Percentiles rank a stretch among this genome's conserved stretches.
These are phyloP conservation scores for Leccinum subfulvum DNA, from an alignment of 1,284 basidiomycete species.

Conservation along the genomic window DNA sequence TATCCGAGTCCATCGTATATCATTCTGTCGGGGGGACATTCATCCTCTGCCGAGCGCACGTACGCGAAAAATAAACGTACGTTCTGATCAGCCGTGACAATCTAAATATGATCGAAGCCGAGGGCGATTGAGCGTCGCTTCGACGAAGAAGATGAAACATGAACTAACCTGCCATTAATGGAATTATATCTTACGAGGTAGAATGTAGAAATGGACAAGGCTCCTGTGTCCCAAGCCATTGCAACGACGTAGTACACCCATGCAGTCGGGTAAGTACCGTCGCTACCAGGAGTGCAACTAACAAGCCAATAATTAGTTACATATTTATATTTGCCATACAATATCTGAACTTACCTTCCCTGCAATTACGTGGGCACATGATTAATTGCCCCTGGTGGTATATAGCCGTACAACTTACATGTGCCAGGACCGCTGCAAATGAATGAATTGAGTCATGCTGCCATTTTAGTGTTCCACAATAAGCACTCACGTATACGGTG, in stretches of 20 bases:
- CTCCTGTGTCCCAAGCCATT: conserved; percentile 40
- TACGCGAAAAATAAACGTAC: conserved; percentile 18
- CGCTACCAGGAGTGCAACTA: conserved; percentile 39
- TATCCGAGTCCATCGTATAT: conserved; percentile 36
- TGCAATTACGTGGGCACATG: conserved; percentile 6
- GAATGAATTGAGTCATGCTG: conserved; percentile 10
- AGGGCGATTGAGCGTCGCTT: conserved; percentile 10
- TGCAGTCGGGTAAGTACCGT: conserved; percentile 23
- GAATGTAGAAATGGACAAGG: conserved; percentile 36
- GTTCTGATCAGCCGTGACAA: conserved; percentile 30
- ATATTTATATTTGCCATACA: neutral
- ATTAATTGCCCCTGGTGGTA: conserved; percentile 7
- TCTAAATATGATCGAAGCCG: conserved; percentile 14
- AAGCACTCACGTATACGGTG: conserved; percentile 25
- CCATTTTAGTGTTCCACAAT: neutral
- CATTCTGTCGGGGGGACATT: conserved; percentile 25
- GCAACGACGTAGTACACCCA: conserved; percentile 44
- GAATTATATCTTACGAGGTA: conserved; percentile 33
- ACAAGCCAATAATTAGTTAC: neutral
- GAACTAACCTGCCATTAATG: conserved; percentile 28
- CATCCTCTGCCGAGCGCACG: neutral
- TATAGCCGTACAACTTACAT: conserved; percentile 22
- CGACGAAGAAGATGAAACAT: neutral
- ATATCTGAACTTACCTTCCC: conserved; percentile 27
- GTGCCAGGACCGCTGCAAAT: conserved; percentile 17